These are phyloP conservation scores for Penicillium expansum DNA, from an alignment of 2,329 filamentous ascomycete genomes.

Conservation along the genomic window DNA sequence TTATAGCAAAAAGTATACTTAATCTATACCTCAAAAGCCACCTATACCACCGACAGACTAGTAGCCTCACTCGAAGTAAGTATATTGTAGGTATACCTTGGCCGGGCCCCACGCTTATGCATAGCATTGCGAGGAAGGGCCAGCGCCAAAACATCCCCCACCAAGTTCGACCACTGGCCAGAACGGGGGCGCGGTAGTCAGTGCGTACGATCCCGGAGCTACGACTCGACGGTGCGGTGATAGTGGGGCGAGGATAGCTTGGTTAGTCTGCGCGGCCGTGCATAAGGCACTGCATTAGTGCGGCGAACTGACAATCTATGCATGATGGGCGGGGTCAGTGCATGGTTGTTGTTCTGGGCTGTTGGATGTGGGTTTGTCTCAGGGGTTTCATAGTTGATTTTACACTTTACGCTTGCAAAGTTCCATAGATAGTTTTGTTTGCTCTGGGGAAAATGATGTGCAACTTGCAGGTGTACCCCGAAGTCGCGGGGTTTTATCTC, in stretches of 20 bases:
- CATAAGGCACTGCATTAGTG: constrained; percentile 22
- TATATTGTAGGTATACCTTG: constrained; percentile 6
- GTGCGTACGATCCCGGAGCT: constrained; percentile 19
- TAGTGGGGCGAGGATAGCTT: constrained; percentile 18
- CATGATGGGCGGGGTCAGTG: constrained; percentile 14
- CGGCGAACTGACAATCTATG: constrained; percentile 25
- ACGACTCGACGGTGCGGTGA: constrained; percentile 16
- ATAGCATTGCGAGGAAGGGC: constrained; percentile 18
- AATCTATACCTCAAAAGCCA: not conserved
- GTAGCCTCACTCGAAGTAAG: not conserved
- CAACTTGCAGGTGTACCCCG: constrained; percentile 11
- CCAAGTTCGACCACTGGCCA: constrained; percentile 2
- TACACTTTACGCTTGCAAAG: not conserved
- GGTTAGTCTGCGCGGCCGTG: constrained; percentile 15
- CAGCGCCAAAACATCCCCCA: constrained; percentile 3
- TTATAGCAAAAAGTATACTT: not conserved
- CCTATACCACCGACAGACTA: not conserved
- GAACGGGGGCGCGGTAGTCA: constrained; percentile 20
- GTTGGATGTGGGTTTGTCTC: constrained; percentile 5
- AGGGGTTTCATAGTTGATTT: constrained; percentile 14
- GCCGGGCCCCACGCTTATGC: constrained; percentile 18
- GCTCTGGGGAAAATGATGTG: constrained; percentile 4
- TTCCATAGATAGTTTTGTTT: not conserved
- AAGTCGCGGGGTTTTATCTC: not conserved
- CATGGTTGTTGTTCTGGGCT: constrained; percentile 2